Evolutionary conservation across 2,329 filamentous ascomycete genomes (phyloP), one percentile per base, ranked within the genome.

Genomic region (Apiospora hydei): DNA sequence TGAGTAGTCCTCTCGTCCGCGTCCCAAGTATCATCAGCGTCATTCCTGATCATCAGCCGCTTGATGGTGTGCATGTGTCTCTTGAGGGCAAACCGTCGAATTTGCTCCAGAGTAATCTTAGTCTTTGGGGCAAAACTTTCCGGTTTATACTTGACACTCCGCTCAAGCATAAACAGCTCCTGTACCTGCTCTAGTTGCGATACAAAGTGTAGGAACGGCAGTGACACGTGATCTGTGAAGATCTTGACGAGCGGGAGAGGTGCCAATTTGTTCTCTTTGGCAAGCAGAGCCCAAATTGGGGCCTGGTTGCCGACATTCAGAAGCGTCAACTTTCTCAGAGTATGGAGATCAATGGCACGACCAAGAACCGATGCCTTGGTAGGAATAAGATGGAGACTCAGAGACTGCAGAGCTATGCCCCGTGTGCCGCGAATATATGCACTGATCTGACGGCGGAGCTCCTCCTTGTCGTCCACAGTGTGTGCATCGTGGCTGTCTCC

Each of bases 291-390:
- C 91, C 91, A 93, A 73, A 92, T 87, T 0, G 86, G 82, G 41
- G 84, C 84, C 77, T 93, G 91, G 6, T 87, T 83, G 1, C 91
- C 91, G 24, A 92, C 90, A 73, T 90, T 91, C 66, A 93, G 85
- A 34, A 93, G 82, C 1, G 89, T 90, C 24, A 93, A 82, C 67
- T 84, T 85, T 74, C 82, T 86, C n/a, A 93, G 82, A 4, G 83
- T 82, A n/a, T 82, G 83, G 4, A 92, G 76, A 75, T 92, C 89
- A 47, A 92, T 81, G 0, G 88, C 88, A 41, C 85, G 83, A 24
- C 84, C 86, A 11, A 93, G 77, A 0, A 91, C 85, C 0, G 87
- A 88, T 2, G 89, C 84, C 78, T 88, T 90, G 75, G 90, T 84
- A 0, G 90, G 90, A 46, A 93, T 85, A 44, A 90, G 83, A 75